Evolutionary conservation across 371 early-diverging fungal species (phyloP).

Genomic region (Chytridium lagenaria): DNA sequence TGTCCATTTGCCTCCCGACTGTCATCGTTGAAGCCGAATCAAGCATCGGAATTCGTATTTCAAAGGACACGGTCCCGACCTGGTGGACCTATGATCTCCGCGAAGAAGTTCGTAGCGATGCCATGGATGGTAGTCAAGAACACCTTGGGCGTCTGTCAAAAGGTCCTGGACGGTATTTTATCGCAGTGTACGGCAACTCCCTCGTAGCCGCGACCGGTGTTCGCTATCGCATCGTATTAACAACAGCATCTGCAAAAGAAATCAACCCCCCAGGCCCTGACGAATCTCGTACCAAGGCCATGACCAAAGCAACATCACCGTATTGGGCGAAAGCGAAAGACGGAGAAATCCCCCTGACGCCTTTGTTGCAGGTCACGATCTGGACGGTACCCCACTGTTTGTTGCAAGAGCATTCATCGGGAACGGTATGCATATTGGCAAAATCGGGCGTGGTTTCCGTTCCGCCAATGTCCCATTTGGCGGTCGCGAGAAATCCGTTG

Average conservation of each 20-base stretch:
- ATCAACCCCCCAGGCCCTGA: background rate
- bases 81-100: constrained; percentile 25
- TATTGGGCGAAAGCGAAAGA: background rate
- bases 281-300: background rate
- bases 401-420: constrained; percentile 17
- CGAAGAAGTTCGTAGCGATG: constrained; percentile 23
- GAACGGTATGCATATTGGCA: constrained; percentile 30
- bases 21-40: constrained; percentile 24
- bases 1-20: constrained; percentile 13
- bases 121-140: constrained; percentile 25
- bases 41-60: constrained; percentile 25
- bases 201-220: constrained; percentile 7
- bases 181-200: constrained; percentile 26
- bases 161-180: constrained; percentile 31
- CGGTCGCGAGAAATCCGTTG: constrained; percentile 17
- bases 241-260: background rate
- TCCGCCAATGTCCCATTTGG: constrained; percentile 23
- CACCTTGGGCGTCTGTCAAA: background rate
- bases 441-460: constrained; percentile 17
- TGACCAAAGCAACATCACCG: background rate
- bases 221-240: constrained; percentile 11
- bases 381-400: constrained; percentile 23
- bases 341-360: constrained; percentile 21
- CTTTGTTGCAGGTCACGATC: constrained; percentile 25
- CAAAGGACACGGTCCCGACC: constrained; percentile 17